phyloP scores from a whole-genome alignment of 1,284 basidiomycete species.

The Sporisorium scitamineum region DNA sequence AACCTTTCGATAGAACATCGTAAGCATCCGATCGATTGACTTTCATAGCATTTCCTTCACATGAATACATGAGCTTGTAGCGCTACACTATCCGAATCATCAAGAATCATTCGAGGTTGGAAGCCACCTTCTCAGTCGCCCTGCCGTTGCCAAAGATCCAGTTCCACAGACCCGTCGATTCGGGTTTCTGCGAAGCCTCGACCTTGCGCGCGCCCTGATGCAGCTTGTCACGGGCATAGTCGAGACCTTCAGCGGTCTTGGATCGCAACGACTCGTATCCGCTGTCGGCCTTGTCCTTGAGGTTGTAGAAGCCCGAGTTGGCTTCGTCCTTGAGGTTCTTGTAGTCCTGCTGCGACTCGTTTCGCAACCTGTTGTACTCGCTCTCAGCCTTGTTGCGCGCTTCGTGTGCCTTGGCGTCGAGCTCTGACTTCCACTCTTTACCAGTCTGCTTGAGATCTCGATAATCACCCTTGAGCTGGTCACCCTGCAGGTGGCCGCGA shows the following conservation, averaged over 20 bases:
- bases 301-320: conserved; percentile 34
- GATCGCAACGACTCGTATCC: conserved; percentile 31
- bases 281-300: conserved; percentile 40
- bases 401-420: conserved; percentile 34
- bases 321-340: conserved; percentile 45
- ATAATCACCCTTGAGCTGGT: conserved; percentile 20
- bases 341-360: conserved; percentile 41
- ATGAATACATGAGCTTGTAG: background rate
- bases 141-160: conserved; percentile 47
- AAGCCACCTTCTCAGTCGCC: conserved; percentile 46
- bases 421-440: conserved; percentile 40
- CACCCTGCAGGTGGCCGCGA: conserved; percentile 15
- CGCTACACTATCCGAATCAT: background rate
- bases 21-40: background rate
- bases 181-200: conserved; percentile 33
- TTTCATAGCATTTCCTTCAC: background rate
- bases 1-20: background rate
- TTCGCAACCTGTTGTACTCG: conserved; percentile 26
- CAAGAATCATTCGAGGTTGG: conserved; percentile 37
- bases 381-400: conserved; percentile 40
- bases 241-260: conserved; percentile 43
- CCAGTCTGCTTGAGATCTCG: conserved; percentile 41
- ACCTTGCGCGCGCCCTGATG: conserved; percentile 42
- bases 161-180: conserved; percentile 49
- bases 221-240: conserved; percentile 48